Evolutionary conservation across 768 basidiomycete species (phyloP).

Genomic region (Boletus rubroflammeus): DNA sequence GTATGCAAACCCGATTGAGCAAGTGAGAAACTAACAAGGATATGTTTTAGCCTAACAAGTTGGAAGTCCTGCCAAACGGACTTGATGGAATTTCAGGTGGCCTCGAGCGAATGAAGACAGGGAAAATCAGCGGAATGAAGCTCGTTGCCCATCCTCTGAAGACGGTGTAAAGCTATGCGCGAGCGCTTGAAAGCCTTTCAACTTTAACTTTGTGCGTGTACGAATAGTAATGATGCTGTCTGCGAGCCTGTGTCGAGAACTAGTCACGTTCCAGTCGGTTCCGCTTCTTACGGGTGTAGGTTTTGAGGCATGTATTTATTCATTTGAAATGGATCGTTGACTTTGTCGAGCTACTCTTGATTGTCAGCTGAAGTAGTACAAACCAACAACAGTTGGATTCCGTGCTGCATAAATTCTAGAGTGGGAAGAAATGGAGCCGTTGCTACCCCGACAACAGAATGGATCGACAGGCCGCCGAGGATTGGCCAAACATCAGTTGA

Average conservation of each 20-base stretch:
- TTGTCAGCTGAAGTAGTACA: neutral
- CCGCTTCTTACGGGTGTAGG: neutral
- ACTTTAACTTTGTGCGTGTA: conserved; percentile 10
- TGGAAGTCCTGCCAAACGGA: conserved; percentile 42
- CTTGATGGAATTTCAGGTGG: conserved; percentile 37
- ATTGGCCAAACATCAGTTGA: neutral
- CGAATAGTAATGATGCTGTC: conserved; percentile 7
- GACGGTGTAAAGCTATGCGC: conserved; percentile 16
- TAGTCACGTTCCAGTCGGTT: neutral
- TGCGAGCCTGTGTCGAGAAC: neutral
- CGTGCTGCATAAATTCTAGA: neutral
- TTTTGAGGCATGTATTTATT: conserved; percentile 5
- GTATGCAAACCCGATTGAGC: conserved; percentile 2
- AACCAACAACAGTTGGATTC: neutral
- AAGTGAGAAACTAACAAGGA: neutral
- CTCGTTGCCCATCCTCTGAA: conserved; percentile 42
- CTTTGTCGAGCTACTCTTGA: neutral
- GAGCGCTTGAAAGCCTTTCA: neutral
- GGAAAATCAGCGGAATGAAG: conserved; percentile 43
- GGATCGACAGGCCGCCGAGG: neutral
- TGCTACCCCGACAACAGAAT: neutral
- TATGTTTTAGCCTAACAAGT: conserved; percentile 34
- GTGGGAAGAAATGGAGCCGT: neutral
- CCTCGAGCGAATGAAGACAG: conserved; percentile 33
- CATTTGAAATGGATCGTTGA: conserved; percentile 3